Evolutionary conservation across 192 early-diverging fungal species (phyloP).

Genomic region (Entophlyctis helioformis): DNA sequence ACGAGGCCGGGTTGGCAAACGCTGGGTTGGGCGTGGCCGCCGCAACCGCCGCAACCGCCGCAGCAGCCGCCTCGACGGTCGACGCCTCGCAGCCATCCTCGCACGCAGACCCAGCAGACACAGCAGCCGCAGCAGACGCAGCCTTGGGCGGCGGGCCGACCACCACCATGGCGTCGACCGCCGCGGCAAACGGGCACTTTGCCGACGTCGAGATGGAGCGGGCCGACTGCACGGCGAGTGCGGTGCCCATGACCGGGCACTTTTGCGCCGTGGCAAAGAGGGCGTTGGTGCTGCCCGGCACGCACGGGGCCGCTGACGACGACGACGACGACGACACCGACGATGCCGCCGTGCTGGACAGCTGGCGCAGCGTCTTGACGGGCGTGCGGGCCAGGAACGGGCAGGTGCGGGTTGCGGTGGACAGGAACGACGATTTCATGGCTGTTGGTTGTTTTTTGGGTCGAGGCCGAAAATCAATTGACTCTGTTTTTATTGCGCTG

Average conservation of each 20-base stretch:
- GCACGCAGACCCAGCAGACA: too few species aligned
- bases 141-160: too few species aligned
- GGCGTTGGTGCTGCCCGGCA: constrained; percentile 16
- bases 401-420: constrained; percentile 28
- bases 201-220: constrained; percentile 14
- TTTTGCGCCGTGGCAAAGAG: constrained; percentile 48
- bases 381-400: constrained; percentile 68
- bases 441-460: too few species aligned
- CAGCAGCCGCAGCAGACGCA: background rate
- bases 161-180: constrained; percentile 6
- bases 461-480: too few species aligned
- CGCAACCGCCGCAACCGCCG: too few species aligned
- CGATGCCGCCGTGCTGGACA: constrained; percentile 31
- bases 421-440: too few species aligned
- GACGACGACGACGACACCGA: constrained; percentile 5
- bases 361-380: constrained; percentile 51
- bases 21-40: too few species aligned
- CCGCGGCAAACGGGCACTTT: constrained; percentile 16
- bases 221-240: constrained; percentile 48
- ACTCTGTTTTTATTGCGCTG: too few species aligned
- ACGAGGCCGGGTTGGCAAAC: too few species aligned
- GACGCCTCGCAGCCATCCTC: too few species aligned
- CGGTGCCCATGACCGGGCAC: constrained; percentile 74
- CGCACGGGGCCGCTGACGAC: too few species aligned
- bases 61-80: too few species aligned